Base-by-base conservation (phyloP, 2,329 filamentous ascomycete species). In the Diaporthe sp. region DNA sequence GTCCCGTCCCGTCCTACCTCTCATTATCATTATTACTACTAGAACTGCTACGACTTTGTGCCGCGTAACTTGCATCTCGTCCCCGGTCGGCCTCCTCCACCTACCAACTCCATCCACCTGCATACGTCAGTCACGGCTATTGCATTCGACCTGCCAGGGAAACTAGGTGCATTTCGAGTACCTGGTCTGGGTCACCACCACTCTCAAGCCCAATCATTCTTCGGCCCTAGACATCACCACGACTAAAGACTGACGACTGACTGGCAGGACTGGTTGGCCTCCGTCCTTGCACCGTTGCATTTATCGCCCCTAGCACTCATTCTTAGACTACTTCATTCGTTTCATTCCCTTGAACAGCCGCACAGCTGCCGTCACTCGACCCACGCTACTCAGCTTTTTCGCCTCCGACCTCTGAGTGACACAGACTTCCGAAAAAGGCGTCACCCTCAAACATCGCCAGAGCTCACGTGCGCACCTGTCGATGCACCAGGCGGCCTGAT, bases 71-170 rank as follows among this genome's bases (percentile, higher is more conserved):
- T 50, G 40, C 52, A 25, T 35, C 4, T 40, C 69, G 55, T 60
- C 61, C 55, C 52, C 52, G 38, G 45, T 38, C 40, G 25, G 12
- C 25, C 67, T 70, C 35, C 67, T 42, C 50, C 54, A 57, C 67
- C 54, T 33, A n/a, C 50, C 64, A 40, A 45, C 52, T 30, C 45
- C 45, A 25, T 33, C 55, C n/a, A 60, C 55, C 55, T 72, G 47
- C 69, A 72, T 64, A 64, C 70, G 47, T 72, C 45, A 64, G 69
- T 38, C n/a, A 47, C 55, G 17, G n/a, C 30, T 71, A 28, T 55
- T 71, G 57, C 55, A 71, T 60, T 50, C 52, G 45, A 25, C 69
- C 69, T 30, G 17, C 54, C 40, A 13, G 25, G 28, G 28, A 52
- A 22, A 6, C n/a, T 28, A 33, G 30, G 25, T 71, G 12, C 40